These are phyloP conservation scores for Thuja plicata DNA, from an alignment of 83 land plant species.

Conservation along the genomic window DNA sequence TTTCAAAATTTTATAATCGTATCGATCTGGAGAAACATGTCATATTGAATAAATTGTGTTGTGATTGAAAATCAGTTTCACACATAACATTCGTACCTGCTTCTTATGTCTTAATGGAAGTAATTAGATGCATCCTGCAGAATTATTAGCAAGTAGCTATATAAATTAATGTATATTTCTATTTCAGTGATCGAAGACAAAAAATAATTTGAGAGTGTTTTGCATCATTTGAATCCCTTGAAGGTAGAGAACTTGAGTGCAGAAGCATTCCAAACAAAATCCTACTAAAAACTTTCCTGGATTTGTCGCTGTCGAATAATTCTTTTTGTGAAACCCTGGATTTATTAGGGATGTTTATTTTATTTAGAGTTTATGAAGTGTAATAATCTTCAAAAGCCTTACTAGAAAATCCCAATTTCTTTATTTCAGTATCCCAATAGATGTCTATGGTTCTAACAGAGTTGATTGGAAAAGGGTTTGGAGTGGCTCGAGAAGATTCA, in stretches of 20 bases:
- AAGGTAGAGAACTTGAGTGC: slow-evolving; percentile 16
- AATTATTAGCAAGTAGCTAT: neutral
- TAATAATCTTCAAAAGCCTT: neutral
- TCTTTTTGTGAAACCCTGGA: slow-evolving; percentile 28
- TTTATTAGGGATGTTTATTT: slow-evolving; percentile 22
- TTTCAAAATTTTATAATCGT: neutral
- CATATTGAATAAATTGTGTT: neutral
- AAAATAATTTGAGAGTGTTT: slow-evolving; percentile 17
- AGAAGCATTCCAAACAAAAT: slow-evolving; percentile 29
- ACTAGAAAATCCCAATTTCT: neutral
- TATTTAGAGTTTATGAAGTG: neutral
- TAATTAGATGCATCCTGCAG: neutral
- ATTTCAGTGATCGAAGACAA: slow-evolving; percentile 34
- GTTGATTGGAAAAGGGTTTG: slow-evolving; percentile 17
- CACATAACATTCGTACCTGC: neutral
- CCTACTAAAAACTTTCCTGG: slow-evolving; percentile 32
- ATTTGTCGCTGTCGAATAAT: slow-evolving; percentile 20
- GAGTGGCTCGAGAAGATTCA: slow-evolving; percentile 35
- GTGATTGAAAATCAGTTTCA: neutral
- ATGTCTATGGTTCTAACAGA: slow-evolving; percentile 15
- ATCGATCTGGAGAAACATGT: neutral
- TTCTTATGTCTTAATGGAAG: neutral
- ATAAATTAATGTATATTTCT: neutral
- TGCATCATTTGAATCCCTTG: slow-evolving; percentile 28
- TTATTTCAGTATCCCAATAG: neutral